Percentiles rank a stretch among this genome's conserved stretches.
These are phyloP conservation scores for Nyctanthes arbortristis DNA, from an alignment of 257 asterid species.

Conservation along the genomic window DNA sequence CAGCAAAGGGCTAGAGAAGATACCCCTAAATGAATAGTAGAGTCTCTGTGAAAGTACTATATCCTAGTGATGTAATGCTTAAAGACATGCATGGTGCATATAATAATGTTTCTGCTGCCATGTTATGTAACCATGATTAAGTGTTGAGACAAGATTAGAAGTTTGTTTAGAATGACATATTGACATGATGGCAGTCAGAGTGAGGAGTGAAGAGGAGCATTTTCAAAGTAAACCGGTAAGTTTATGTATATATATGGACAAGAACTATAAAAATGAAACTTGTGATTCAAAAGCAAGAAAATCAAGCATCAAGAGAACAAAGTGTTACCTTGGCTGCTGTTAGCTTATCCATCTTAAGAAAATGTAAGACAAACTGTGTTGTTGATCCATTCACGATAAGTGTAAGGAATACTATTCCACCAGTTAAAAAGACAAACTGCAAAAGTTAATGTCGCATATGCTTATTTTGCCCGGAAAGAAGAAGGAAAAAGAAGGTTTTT, in stretches of 20 bases:
- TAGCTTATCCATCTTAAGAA: constrained; percentile 73
- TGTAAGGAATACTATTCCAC: constrained; percentile 93
- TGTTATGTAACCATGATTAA: not conserved
- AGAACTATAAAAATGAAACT: not conserved
- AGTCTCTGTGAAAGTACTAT: too few species aligned
- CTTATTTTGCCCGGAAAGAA: not conserved
- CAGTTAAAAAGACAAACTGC: constrained; percentile 99
- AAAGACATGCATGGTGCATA: not conserved
- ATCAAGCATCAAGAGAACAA: constrained; percentile 1
- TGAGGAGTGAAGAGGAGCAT: not conserved
- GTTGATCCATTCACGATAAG: constrained; percentile 95
- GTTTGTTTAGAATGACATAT: not conserved
- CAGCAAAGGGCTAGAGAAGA: not conserved
- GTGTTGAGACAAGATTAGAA: not conserved
- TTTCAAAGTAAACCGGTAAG: not conserved
- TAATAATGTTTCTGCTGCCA: not conserved
- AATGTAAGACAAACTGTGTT: constrained; percentile 73
- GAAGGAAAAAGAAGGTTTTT: not conserved
- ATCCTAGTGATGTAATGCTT: too few species aligned
- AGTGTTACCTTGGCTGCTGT: constrained; percentile 70
- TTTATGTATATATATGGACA: not conserved
- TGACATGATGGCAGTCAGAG: not conserved
- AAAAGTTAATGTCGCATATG: constrained; percentile 29
- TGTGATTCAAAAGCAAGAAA: not conserved
- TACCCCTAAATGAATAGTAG: too few species aligned